Evolutionary conservation across 768 basidiomycete genomes (phyloP).

Genomic region (Fomitopsis serialis): DNA sequence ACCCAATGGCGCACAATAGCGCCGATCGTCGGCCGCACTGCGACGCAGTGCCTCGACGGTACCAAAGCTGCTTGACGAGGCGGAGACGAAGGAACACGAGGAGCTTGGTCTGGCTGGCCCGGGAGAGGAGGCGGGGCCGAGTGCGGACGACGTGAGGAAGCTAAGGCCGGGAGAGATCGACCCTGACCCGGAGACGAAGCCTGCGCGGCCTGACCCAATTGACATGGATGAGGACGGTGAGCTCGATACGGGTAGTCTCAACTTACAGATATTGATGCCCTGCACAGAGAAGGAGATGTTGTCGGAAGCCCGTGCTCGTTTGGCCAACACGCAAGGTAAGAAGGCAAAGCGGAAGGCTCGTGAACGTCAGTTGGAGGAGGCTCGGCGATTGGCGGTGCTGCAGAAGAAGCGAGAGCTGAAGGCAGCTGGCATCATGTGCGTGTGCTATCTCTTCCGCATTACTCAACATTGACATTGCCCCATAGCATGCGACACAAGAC

Average conservation of each 20-base stretch:
- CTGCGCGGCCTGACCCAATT: slow-evolving; percentile 96
- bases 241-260: too few species aligned
- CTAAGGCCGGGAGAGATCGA: slow-evolving; percentile 96
- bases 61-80: slow-evolving; percentile 98
- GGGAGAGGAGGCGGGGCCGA: slow-evolving; percentile 70
- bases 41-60: slow-evolving; percentile 97
- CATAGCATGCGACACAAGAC: slow-evolving; percentile 85
- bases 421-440: slow-evolving; percentile 89
- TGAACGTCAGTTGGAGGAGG: slow-evolving; percentile 96
- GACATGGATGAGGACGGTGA: slow-evolving; percentile 99
- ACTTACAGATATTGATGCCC: slow-evolving; percentile 2
- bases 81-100: slow-evolving; percentile 93
- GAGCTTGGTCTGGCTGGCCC: slow-evolving; percentile 90
- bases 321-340: slow-evolving; percentile 99
- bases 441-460: not conserved
- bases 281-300: slow-evolving; percentile 95
- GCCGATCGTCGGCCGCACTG: slow-evolving; percentile 95
- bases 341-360: slow-evolving; percentile 99
- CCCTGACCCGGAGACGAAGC: slow-evolving; percentile 97
- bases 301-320: slow-evolving; percentile 94
- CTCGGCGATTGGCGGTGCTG: slow-evolving; percentile 85
- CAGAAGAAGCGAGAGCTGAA: slow-evolving; percentile 98
- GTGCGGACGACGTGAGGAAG: slow-evolving; percentile 87
- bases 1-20: slow-evolving; percentile 99
- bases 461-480: not conserved